These are phyloP conservation scores for Tuber brumale DNA, from an alignment of 495 filamentous ascomycete genomes.

Conservation along the genomic window DNA sequence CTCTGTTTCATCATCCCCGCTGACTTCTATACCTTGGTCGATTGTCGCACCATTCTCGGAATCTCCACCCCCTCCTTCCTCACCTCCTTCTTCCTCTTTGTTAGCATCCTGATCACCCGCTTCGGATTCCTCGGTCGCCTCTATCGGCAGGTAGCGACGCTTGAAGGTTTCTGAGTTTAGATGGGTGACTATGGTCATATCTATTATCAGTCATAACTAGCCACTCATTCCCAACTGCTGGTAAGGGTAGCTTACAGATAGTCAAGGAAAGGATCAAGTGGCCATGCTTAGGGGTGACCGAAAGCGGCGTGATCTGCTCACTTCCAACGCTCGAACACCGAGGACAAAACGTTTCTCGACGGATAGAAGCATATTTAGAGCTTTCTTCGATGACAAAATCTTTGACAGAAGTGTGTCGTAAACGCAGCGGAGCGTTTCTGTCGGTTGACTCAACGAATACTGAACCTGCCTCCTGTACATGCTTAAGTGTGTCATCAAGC, in stretches of 20 bases:
- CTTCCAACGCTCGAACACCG: not conserved
- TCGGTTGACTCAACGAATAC: slow-evolving; percentile 15
- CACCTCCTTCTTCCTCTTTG: slow-evolving; percentile 15
- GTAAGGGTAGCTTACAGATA: slow-evolving; percentile 10
- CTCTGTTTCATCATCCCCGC: slow-evolving; percentile 16
- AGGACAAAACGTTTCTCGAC: slow-evolving; percentile 5
- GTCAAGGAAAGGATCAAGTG: slow-evolving; percentile 13
- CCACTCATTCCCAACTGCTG: not conserved
- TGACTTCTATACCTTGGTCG: slow-evolving; percentile 17
- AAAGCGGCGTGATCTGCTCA: slow-evolving; percentile 2
- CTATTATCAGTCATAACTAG: not conserved
- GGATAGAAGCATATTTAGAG: not conserved
- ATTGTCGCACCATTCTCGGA: slow-evolving; percentile 13
- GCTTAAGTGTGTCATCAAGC: slow-evolving; percentile 13
- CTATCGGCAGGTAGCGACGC: slow-evolving; percentile 6
- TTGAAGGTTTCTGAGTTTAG: slow-evolving; percentile 12
- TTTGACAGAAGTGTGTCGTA: slow-evolving; percentile 20
- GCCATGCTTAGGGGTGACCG: slow-evolving; percentile 13
- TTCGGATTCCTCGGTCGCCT: no score
- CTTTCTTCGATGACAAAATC: slow-evolving; percentile 16
- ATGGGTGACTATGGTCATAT: slow-evolving; percentile 7
- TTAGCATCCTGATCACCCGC: slow-evolving; percentile 8
- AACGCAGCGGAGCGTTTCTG: slow-evolving; percentile 7
- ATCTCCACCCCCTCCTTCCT: slow-evolving; percentile 16
- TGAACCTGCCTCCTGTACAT: slow-evolving; percentile 15